phyloP scores from a whole-genome alignment of 257 asterid genomes.

The Solanum arcanum region DNA sequence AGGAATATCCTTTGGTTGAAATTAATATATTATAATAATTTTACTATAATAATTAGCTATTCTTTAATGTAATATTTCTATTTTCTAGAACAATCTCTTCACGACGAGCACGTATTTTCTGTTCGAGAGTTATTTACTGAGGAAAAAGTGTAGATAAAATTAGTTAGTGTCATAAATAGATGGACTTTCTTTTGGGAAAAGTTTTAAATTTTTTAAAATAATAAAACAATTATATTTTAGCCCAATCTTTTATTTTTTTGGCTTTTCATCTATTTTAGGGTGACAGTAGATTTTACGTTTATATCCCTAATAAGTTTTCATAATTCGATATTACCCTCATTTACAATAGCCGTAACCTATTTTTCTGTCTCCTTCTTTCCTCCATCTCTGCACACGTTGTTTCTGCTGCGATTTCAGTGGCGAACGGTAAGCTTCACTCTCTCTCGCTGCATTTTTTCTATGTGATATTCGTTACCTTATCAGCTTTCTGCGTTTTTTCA shows the following conservation, averaged over 20 bases:
- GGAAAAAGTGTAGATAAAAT: not conserved
- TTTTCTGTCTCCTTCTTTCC: not conserved
- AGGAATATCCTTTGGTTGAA: too few relatives aligned
- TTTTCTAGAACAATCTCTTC: not conserved
- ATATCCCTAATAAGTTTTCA: not conserved
- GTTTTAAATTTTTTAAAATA: too few relatives aligned
- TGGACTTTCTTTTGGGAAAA: not conserved
- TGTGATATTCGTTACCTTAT: not conserved
- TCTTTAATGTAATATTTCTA: too few relatives aligned
- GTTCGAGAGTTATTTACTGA: too few relatives aligned
- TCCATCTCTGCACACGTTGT: not conserved
- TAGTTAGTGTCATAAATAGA: too few relatives aligned
- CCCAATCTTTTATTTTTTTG: not conserved
- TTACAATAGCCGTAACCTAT: not conserved
- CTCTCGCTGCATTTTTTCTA: not conserved
- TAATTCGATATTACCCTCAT: not conserved
- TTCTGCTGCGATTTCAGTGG: not conserved
- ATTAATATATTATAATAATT: too few relatives aligned
- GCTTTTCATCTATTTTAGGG: not conserved
- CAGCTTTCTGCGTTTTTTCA: not conserved
- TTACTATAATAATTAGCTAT: too few relatives aligned
- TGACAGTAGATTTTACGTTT: not conserved
- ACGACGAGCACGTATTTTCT: too few relatives aligned
- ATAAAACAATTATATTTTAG: not conserved
- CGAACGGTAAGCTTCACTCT: not conserved